phyloP scores from a whole-genome alignment of 257 asterid species.

The Mentha longifolia region DNA sequence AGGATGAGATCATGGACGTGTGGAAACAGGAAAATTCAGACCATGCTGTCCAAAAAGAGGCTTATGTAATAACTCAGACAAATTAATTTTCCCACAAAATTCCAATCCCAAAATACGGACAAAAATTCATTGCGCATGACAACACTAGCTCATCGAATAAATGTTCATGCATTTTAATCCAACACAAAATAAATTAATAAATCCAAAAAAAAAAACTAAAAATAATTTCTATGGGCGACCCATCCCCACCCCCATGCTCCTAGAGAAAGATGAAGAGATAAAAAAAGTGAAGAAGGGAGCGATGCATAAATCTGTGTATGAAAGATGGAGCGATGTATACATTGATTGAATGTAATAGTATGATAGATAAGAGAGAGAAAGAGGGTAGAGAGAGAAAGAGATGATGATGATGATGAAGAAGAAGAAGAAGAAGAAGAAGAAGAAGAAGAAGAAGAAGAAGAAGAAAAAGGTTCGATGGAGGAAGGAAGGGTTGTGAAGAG shows the following conservation, averaged over 20 bases:
- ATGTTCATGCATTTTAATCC: neutral
- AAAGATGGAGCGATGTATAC: neutral
- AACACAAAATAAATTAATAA: too few relatives aligned
- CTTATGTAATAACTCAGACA: neutral
- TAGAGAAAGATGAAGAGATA: neutral
- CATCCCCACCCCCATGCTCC: neutral
- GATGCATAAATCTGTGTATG: neutral
- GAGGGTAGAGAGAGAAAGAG: too few relatives aligned
- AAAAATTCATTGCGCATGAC: neutral
- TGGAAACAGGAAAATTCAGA: conserved; percentile 19
- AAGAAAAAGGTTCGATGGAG: conserved; percentile 17
- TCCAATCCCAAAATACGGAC: conserved; percentile 11
- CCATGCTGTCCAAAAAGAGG: conserved; percentile 14
- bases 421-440: too few relatives aligned
- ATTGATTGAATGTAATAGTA: too few relatives aligned
- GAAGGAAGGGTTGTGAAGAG: too few relatives aligned
- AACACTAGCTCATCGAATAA: neutral
- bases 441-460: neutral
- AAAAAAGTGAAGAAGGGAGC: neutral
- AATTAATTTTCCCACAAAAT: conserved; percentile 10
- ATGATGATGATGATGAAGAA: too few relatives aligned
- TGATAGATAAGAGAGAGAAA: neutral
- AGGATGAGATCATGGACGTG: neutral
- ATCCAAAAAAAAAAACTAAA: too few relatives aligned
- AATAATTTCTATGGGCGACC: conserved; percentile 1